These are phyloP conservation scores for Calonectria henricotiae DNA, from an alignment of 2,329 filamentous ascomycete genomes.

Conservation along the genomic window DNA sequence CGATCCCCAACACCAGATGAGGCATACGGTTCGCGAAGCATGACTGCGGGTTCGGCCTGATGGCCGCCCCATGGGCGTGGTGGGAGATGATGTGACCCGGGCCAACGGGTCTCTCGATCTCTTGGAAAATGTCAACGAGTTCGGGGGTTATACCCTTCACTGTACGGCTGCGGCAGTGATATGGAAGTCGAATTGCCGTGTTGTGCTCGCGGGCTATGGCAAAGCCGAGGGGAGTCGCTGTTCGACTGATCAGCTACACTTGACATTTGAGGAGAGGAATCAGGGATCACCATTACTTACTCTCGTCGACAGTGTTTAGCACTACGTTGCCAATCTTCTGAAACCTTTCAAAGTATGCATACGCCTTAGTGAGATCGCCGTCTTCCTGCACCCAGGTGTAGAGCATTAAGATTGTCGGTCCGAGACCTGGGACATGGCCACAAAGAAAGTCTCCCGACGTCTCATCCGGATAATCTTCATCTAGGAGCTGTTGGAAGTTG, in stretches of 20 bases:
- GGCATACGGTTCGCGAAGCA: constrained; percentile 18
- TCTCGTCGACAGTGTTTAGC: constrained; percentile 12
- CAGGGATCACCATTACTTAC: background rate
- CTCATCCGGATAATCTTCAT: constrained; percentile 20
- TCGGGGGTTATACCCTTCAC: constrained; percentile 12
- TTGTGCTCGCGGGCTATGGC: constrained; percentile 5
- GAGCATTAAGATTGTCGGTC: constrained; percentile 19
- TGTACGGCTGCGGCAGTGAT: constrained; percentile 15
- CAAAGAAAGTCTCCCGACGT: constrained; percentile 27
- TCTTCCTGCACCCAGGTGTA: constrained; percentile 27
- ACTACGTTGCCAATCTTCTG: constrained; percentile 8
- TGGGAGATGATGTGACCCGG: constrained; percentile 30
- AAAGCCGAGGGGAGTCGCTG: constrained; percentile 17
- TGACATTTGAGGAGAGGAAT: background rate
- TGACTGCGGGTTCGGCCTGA: constrained; percentile 1
- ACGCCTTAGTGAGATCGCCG: constrained; percentile 16
- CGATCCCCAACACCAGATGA: constrained; percentile 24
- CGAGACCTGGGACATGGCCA: constrained; percentile 21
- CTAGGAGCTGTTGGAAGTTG: constrained; percentile 21
- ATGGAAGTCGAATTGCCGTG: constrained; percentile 11
- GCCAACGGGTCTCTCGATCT: constrained; percentile 5
- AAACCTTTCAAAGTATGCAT: constrained; percentile 24
- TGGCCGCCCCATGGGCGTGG: constrained; percentile 19
- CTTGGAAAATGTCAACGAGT: constrained; percentile 16
- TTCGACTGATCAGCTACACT: background rate